These are phyloP conservation scores for Hericium alpestre DNA, from an alignment of 768 basidiomycete genomes.

Conservation along the genomic window DNA sequence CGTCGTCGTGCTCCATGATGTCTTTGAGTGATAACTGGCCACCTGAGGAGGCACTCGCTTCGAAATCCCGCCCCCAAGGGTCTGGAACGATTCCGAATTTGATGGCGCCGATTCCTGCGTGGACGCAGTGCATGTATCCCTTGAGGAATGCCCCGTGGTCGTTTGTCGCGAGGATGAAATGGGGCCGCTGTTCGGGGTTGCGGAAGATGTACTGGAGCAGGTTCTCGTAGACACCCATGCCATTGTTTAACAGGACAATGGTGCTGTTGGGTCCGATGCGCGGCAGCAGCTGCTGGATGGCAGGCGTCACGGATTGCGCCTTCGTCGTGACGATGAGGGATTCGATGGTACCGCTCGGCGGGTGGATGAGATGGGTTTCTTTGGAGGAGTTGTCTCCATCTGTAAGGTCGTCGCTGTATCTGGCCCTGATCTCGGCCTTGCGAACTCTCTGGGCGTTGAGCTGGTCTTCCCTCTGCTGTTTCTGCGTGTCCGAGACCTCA, in stretches of 20 bases:
- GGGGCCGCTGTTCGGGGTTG: slow-evolving; percentile 63
- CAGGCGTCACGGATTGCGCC: slow-evolving; percentile 50
- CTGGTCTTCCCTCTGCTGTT: background rate
- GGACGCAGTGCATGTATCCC: slow-evolving; percentile 44
- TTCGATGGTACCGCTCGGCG: slow-evolving; percentile 35
- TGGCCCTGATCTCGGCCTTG: no score
- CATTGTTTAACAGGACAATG: slow-evolving; percentile 89
- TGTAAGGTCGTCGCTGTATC: background rate
- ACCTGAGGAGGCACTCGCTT: slow-evolving; percentile 35
- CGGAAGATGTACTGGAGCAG: slow-evolving; percentile 59
- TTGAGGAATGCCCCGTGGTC: slow-evolving; percentile 69
- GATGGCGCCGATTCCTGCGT: slow-evolving; percentile 60
- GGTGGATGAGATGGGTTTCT: background rate
- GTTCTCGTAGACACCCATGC: slow-evolving; percentile 85
- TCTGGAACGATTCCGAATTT: slow-evolving; percentile 78
- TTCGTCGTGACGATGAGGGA: slow-evolving; percentile 80
- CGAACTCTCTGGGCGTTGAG: no score
- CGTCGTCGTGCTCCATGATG: slow-evolving; percentile 31
- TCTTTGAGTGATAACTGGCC: slow-evolving; percentile 38
- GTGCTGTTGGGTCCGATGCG: slow-evolving; percentile 62
- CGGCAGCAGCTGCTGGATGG: slow-evolving; percentile 47
- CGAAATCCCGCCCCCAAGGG: slow-evolving; percentile 48
- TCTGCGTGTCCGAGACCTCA: slow-evolving; percentile 33
- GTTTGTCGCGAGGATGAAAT: slow-evolving; percentile 77
- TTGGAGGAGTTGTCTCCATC: background rate